A percentile compares a stretch with the other conserved stretches of the same genome.
These are phyloP conservation scores for Metschnikowia gelsemii DNA, from an alignment of 805 yeast species.

Conservation along the genomic window DNA sequence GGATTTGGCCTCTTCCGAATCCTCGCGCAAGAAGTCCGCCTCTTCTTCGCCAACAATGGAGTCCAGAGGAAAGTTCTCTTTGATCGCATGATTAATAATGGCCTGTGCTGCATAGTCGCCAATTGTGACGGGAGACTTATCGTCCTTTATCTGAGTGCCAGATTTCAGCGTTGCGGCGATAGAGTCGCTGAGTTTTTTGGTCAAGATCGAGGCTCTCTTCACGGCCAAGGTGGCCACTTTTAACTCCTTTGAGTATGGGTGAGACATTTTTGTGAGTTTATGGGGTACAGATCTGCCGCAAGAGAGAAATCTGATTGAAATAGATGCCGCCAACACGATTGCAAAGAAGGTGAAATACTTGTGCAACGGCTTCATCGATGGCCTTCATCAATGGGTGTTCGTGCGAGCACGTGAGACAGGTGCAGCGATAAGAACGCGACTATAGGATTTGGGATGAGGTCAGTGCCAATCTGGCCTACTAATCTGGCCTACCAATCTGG, in stretches of 20 bases:
- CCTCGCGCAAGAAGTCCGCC: slow-evolving; percentile 56
- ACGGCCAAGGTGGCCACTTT: slow-evolving; percentile 87
- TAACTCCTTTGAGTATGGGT: slow-evolving; percentile 61
- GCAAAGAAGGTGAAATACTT: slow-evolving; percentile 2
- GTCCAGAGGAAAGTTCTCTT: slow-evolving; percentile 77
- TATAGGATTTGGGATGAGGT: background rate
- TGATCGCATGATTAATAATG: slow-evolving; percentile 79
- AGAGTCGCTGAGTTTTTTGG: slow-evolving; percentile 62
- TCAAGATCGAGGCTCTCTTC: slow-evolving; percentile 76
- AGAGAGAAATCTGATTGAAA: slow-evolving; percentile 2
- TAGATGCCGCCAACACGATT: slow-evolving; percentile 10
- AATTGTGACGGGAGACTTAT: slow-evolving; percentile 90
- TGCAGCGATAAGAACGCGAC: background rate
- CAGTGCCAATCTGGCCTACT: slow-evolving; percentile 31
- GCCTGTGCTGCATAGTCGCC: slow-evolving; percentile 98
- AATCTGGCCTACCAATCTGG: too few species aligned
- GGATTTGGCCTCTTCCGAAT: slow-evolving; percentile 40
- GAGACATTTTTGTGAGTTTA: slow-evolving; percentile 14
- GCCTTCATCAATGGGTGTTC: slow-evolving; percentile 4
- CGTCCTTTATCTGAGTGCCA: slow-evolving; percentile 72
- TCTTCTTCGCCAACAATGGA: slow-evolving; percentile 94
- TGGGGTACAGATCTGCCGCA: background rate
- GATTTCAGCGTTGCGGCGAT: slow-evolving; percentile 46
- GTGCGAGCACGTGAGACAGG: slow-evolving; percentile 21
- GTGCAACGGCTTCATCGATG: slow-evolving; percentile 1